Evolutionary conservation across 164 flowering plant species (phyloP), one percentile per base, ranked within the genome.

Genomic region (Warburgia ugandensis): DNA sequence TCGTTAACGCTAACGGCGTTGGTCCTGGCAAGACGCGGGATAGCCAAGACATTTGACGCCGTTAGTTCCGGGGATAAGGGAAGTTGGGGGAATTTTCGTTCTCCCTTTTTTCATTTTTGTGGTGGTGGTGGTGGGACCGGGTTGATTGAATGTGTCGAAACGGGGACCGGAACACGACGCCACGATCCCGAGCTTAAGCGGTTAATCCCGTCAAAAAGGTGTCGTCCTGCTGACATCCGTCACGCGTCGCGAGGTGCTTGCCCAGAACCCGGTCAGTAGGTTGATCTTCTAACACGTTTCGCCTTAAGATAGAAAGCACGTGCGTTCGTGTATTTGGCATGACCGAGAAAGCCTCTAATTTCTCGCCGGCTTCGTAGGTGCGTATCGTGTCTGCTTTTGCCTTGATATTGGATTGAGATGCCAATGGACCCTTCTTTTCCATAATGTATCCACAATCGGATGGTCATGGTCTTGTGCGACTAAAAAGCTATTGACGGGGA

Each of bases 1-100:
- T 32, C 52, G n/a, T 31, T 2, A 43, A 6, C 2, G 12, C n/a
- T 44, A 14, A 44, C 27, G 51, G 26, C 37, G 10, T 26, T 3
- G 8, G 35, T 17, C 20, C 21, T 17, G 26, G 33, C n/a, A n/a
- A 13, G 37, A 9, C 13, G 52, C 37, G 52, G 30, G 36, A 8
- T 7, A 29, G 21, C 19, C 52, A 48, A 29, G 17, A 6, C 1
- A 8, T 4, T 23, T 45, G 53, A 50, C 53, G 42, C 13, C 42
- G 53, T 49, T 49, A 49, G 38, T 32, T 19, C 14, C 53, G 19
- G 25, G n/a, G 54, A 50, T 30, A 50, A 35, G 41, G 22, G 28
- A 6, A 32, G 16, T 32, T 16, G 39, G 22, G 10, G 17, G n/a
- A 3, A 28, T 6, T 14, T 36, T 50, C 48, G 19, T 55, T 53